A percentile compares a stretch with the other conserved stretches of the same genome.
phyloP scores from a whole-genome alignment of 2,329 filamentous ascomycete species.

The Coniochaeta sp. region DNA sequence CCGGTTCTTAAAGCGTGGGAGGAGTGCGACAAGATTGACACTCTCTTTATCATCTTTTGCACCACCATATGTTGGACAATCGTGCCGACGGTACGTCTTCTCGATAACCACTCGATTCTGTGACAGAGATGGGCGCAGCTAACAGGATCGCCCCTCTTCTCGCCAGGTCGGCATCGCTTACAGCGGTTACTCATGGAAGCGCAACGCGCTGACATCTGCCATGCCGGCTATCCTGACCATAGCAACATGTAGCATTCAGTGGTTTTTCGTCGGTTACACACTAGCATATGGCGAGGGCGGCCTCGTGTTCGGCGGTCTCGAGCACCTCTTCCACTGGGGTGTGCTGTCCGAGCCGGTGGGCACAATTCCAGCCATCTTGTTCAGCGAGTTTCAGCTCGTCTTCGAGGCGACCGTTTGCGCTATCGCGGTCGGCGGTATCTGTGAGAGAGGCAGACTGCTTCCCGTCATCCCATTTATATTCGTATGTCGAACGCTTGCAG shows the following conservation, averaged over 20 bases:
- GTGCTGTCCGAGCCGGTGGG: slow-evolving; percentile 40
- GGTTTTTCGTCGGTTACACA: slow-evolving; percentile 41
- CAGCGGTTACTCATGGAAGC: slow-evolving; percentile 38
- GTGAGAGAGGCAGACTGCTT: slow-evolving; percentile 36
- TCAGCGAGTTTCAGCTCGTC: slow-evolving; percentile 43
- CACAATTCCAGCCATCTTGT: slow-evolving; percentile 40
- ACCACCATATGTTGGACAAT: slow-evolving; percentile 45
- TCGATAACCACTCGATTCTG: neutral
- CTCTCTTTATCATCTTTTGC: slow-evolving; percentile 41
- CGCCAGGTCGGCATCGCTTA: slow-evolving; percentile 39
- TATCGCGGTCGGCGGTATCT: slow-evolving; percentile 40
- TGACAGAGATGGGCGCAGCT: neutral
- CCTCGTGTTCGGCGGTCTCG: slow-evolving; percentile 34
- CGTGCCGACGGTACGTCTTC: slow-evolving; percentile 30
- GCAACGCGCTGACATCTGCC: slow-evolving; percentile 38
- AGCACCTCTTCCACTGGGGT: slow-evolving; percentile 34
- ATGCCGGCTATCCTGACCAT: slow-evolving; percentile 39
- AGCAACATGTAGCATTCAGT: slow-evolving; percentile 40
- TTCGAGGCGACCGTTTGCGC: slow-evolving; percentile 42
- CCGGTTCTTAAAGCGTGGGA: slow-evolving; percentile 38
- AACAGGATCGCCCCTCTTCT: neutral
- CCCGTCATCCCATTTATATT: slow-evolving; percentile 41
- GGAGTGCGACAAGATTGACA: slow-evolving; percentile 43
- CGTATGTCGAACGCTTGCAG: slow-evolving; percentile 7
- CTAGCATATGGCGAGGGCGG: slow-evolving; percentile 39